These are phyloP conservation scores for Scheffersomyces segobiensis DNA, from an alignment of 1,139 yeast species.

Conservation along the genomic window DNA sequence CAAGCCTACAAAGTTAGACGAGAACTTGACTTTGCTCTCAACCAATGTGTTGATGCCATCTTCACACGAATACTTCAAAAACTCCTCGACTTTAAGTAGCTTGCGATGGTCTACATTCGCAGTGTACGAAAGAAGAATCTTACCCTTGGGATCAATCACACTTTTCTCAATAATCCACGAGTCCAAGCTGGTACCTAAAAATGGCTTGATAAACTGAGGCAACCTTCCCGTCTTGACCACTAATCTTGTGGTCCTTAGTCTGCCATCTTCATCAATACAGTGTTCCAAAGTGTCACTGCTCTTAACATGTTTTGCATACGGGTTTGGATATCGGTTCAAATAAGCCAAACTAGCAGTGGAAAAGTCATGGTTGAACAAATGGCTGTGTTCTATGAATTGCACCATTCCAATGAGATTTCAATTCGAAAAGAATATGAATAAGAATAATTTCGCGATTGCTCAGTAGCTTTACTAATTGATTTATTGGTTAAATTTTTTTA, in stretches of 20 bases:
- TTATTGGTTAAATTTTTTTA: background rate
- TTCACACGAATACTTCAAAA: conserved; percentile 50
- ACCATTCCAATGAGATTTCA: conserved; percentile 51
- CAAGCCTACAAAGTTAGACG: conserved; percentile 70
- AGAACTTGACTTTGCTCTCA: conserved; percentile 61
- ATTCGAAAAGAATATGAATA: background rate
- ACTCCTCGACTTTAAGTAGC: conserved; percentile 80
- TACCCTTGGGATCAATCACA: conserved; percentile 62
- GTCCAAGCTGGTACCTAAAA: conserved; percentile 70
- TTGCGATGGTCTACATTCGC: conserved; percentile 85
- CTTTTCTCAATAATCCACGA: conserved; percentile 86
- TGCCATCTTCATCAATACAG: conserved; percentile 60
- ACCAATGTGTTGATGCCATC: conserved; percentile 35
- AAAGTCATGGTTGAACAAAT: conserved; percentile 64
- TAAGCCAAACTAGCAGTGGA: conserved; percentile 76
- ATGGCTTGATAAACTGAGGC: conserved; percentile 78
- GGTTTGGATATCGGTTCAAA: conserved; percentile 87
- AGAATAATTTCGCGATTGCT: background rate
- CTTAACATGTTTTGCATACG: conserved; percentile 84
- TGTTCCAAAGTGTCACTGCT: conserved; percentile 77
- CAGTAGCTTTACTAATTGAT: background rate
- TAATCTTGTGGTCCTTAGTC: conserved; percentile 70
- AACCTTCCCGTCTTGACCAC: conserved; percentile 79
- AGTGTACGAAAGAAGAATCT: conserved; percentile 68
- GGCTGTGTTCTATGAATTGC: conserved; percentile 57